Conservation (phyloP, 2,329 filamentous ascomycete species). For the Fusarium marasasianum region DNA sequence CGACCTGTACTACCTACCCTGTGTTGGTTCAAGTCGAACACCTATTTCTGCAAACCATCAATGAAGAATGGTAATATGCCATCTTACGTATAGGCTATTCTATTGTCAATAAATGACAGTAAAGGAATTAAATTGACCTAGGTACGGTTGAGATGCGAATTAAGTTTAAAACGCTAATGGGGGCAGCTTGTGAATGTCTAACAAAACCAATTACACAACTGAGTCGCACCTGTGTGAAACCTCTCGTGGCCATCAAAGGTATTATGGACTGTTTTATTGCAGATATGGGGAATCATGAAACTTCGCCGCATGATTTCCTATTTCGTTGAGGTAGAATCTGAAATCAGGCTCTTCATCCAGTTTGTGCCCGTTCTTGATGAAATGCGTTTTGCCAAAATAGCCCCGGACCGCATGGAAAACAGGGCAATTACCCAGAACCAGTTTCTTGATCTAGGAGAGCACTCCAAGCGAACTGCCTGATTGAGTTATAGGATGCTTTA, state of each 20-base stretch:
- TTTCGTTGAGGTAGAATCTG: background rate
- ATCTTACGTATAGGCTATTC: background rate
- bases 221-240: too few relatives aligned
- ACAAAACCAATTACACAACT: fast-evolving
- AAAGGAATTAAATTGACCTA: too few relatives aligned
- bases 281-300: background rate
- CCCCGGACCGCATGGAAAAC: background rate
- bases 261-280: fast-evolving
- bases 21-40: too few relatives aligned
- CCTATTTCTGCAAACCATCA: background rate
- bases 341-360: background rate
- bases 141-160: too few relatives aligned
- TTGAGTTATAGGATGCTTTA: background rate
- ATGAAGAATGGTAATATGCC: background rate
- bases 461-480: background rate
- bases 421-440: background rate
- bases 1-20: background rate
- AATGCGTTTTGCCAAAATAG: background rate
- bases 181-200: fast-evolving
- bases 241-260: fast-evolving
- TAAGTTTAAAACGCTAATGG: too few relatives aligned
- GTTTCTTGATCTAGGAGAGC: background rate
- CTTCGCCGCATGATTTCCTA: background rate
- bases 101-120: background rate
- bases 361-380: fast-evolving